Conservation (phyloP, 1,139 yeast genomes). For the Casaregolazyma lundiana region DNA sequence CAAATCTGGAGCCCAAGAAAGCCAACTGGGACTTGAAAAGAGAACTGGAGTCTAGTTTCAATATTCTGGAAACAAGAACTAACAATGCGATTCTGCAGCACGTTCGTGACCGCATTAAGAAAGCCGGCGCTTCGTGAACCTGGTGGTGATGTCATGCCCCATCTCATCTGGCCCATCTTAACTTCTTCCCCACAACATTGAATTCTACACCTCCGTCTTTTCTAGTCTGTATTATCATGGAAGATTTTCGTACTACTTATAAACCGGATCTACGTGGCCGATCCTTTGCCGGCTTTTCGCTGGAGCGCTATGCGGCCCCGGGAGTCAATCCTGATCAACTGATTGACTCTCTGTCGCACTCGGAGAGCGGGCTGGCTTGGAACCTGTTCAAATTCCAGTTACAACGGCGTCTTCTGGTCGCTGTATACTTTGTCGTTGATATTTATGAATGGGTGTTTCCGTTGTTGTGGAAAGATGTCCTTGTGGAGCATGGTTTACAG, state of each 20-base stretch:
- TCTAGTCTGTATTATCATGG: not conserved
- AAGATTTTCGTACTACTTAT: not conserved
- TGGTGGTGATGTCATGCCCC: not conserved
- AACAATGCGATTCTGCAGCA: constrained; percentile 38
- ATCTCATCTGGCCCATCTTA: not conserved
- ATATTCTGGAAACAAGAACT: constrained; percentile 38
- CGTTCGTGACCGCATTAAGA: constrained; percentile 36
- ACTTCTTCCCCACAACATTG: not conserved
- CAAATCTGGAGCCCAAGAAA: constrained; percentile 31
- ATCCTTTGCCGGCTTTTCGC: not conserved
- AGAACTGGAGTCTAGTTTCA: constrained; percentile 37
- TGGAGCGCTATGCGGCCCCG: constrained; percentile 15
- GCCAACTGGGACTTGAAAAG: constrained; percentile 40
- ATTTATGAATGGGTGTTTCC: constrained; percentile 1
- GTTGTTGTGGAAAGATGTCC: constrained; percentile 4
- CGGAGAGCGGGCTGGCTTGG: constrained; percentile 15
- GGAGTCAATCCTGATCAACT: constrained; percentile 24
- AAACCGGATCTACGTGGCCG: not conserved
- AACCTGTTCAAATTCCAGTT: constrained; percentile 24
- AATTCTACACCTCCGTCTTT: not conserved
- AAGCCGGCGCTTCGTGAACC: constrained; percentile 1
- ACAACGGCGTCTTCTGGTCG: constrained; percentile 15
- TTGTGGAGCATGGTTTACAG: not conserved
- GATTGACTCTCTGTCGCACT: constrained; percentile 9
- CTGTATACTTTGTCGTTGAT: not conserved